phyloP scores from a whole-genome alignment of 495 filamentous ascomycete species.

The Podospora didyma region DNA sequence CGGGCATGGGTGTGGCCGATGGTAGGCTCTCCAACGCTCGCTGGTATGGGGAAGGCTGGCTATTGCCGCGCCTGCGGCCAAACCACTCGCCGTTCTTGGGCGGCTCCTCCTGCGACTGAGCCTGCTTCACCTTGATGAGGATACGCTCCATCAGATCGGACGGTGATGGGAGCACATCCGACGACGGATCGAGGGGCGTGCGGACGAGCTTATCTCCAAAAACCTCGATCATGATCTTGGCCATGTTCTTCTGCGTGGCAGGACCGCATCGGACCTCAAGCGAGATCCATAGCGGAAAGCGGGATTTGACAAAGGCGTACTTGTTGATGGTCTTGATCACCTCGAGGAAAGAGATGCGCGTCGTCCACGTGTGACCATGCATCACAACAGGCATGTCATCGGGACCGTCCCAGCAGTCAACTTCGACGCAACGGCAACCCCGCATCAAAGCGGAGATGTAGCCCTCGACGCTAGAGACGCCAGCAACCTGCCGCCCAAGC shows the following conservation, averaged over 20 bases:
- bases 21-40: slow-evolving; percentile 56
- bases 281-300: slow-evolving; percentile 86
- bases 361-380: slow-evolving; percentile 87
- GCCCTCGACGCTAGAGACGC: slow-evolving; percentile 85
- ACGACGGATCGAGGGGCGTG: slow-evolving; percentile 64
- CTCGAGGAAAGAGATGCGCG: slow-evolving; percentile 78
- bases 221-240: slow-evolving; percentile 78
- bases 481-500: slow-evolving; percentile 81
- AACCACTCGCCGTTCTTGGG: slow-evolving; percentile 31
- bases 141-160: slow-evolving; percentile 79
- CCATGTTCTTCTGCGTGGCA: slow-evolving; percentile 83
- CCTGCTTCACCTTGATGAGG: slow-evolving; percentile 87
- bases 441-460: slow-evolving; percentile 87
- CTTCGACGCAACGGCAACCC: slow-evolving; percentile 91
- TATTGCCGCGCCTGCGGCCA: slow-evolving; percentile 66
- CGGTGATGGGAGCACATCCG: slow-evolving; percentile 70
- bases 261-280: slow-evolving; percentile 90
- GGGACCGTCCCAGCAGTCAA: slow-evolving; percentile 95
- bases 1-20: slow-evolving; percentile 42
- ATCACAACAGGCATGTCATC: slow-evolving; percentile 83
- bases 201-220: slow-evolving; percentile 75
- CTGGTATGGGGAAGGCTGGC: slow-evolving; percentile 71
- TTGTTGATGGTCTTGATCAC: slow-evolving; percentile 89
- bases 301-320: slow-evolving; percentile 79
- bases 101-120: slow-evolving; percentile 39